phyloP scores from a whole-genome alignment of 2,329 filamentous ascomycete species.

The Exophiala lecanii-corni region DNA sequence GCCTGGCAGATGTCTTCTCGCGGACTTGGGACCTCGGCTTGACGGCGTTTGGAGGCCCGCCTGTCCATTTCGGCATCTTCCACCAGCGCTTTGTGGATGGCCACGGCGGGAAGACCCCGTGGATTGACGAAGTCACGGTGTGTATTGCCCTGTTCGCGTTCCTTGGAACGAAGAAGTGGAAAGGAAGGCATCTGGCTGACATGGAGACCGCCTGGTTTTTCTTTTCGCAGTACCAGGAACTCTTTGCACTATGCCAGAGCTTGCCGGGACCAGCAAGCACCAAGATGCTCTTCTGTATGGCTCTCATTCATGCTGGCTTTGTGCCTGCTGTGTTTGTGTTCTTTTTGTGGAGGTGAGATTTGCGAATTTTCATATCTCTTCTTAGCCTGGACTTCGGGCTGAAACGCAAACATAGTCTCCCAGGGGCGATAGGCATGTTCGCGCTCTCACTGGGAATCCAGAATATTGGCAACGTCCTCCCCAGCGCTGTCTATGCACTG shows the following conservation, averaged over 20 bases:
- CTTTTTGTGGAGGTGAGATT: conserved; percentile 56
- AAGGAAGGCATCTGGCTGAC: neutral
- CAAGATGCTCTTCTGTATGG: conserved; percentile 67
- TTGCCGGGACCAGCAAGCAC: conserved; percentile 65
- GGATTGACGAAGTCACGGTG: conserved; percentile 67
- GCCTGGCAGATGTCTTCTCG: conserved; percentile 33
- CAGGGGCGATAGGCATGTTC: conserved; percentile 67
- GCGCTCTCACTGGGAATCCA: conserved; percentile 61
- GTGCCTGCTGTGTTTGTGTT: conserved; percentile 56
- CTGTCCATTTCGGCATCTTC: conserved; percentile 66
- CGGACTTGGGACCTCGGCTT: conserved; percentile 59
- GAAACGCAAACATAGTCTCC: conserved; percentile 51
- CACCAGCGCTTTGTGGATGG: conserved; percentile 57
- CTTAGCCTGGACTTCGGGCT: too few relatives aligned
- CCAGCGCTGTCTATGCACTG: conserved; percentile 61
- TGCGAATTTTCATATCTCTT: conserved; percentile 1
- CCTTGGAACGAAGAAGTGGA: neutral
- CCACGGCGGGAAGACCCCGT: conserved; percentile 43
- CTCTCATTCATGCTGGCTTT: conserved; percentile 59
- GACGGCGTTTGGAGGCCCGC: conserved; percentile 62
- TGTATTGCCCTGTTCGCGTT: conserved; percentile 20
- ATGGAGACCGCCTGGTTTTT: neutral
- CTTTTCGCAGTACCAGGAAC: conserved; percentile 59
- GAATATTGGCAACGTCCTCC: conserved; percentile 55
- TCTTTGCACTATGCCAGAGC: conserved; percentile 66